phyloP scores from a whole-genome alignment of 2,329 filamentous ascomycete species.

The Talaromyces pinophilus region DNA sequence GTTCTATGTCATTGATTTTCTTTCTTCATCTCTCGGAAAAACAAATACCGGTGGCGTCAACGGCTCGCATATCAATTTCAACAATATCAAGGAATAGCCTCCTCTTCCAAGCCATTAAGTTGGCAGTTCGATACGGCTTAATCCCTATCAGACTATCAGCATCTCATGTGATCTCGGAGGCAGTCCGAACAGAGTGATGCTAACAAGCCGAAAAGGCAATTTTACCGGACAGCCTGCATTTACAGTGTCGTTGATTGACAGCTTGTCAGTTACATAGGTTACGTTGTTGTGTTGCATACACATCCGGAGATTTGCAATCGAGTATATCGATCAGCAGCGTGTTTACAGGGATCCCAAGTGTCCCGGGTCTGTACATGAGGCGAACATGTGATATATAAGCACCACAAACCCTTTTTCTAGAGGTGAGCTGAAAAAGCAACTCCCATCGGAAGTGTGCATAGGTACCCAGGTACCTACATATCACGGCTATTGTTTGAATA shows the following conservation, averaged over 20 bases:
- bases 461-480: background rate
- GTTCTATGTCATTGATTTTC: background rate
- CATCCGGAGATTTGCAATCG: slow-evolving; percentile 18
- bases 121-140: slow-evolving; percentile 8
- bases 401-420: slow-evolving; percentile 16
- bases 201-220: background rate
- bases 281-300: slow-evolving; percentile 1
- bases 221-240: background rate
- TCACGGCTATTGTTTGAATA: slow-evolving; percentile 1
- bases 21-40: background rate
- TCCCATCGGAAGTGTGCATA: background rate
- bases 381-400: slow-evolving; percentile 6
- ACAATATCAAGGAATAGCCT: background rate
- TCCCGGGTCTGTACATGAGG: background rate
- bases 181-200: background rate
- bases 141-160: background rate
- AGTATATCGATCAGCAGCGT: slow-evolving; percentile 15
- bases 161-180: background rate
- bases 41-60: background rate
- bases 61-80: background rate
- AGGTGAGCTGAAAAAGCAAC: background rate
- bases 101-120: background rate
- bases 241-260: background rate
- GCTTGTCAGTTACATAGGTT: background rate
- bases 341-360: slow-evolving; percentile 2